Evolutionary conservation across 2,329 filamentous ascomycete genomes (phyloP).

Genomic region (Talaromyces albobiverticillius): DNA sequence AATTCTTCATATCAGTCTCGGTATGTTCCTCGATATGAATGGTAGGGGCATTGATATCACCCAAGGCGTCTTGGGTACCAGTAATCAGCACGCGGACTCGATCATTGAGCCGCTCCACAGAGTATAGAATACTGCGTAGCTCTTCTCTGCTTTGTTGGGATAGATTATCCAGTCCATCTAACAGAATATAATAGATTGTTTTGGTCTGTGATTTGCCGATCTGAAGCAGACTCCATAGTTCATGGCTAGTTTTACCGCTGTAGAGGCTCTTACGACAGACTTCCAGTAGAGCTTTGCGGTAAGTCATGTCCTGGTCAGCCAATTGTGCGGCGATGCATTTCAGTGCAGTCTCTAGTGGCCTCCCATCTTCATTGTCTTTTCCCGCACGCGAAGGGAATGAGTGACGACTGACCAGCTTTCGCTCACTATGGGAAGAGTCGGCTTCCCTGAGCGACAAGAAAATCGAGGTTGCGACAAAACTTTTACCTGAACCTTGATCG

Average conservation of each 20-base stretch:
- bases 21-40: too few relatives aligned
- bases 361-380: background rate
- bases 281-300: background rate
- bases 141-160: too few relatives aligned
- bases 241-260: background rate
- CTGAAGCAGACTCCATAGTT: background rate
- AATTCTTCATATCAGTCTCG: too few relatives aligned
- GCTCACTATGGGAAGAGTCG: background rate
- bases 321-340: background rate
- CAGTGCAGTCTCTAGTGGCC: background rate
- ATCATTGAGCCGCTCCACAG: too few relatives aligned
- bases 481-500: too few relatives aligned
- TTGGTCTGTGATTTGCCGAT: background rate
- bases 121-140: too few relatives aligned
- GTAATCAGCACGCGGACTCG: too few relatives aligned
- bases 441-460: too few relatives aligned
- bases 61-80: too few relatives aligned
- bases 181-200: slow-evolving; percentile 1
- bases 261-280: background rate
- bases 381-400: background rate
- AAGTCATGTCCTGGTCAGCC: background rate
- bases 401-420: background rate
- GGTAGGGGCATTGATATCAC: too few relatives aligned
- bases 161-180: too few relatives aligned
- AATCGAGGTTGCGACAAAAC: too few relatives aligned